Base-by-base conservation (phyloP, 176 grass and related monocot genomes). In the Avena sativa region DNA sequence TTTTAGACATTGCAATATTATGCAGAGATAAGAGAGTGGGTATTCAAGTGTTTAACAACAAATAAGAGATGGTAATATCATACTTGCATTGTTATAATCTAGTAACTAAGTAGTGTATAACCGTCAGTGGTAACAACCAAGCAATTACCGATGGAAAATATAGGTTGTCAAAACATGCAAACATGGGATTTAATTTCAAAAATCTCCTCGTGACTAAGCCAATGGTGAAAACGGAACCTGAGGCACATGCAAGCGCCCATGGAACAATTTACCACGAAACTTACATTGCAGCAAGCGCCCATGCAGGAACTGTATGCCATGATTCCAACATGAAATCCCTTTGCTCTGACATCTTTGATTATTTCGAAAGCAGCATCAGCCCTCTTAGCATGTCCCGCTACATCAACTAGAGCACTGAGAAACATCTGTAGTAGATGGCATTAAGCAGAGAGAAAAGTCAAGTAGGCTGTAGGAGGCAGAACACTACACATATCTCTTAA, bases 241-340 rank as follows among this genome's bases (percentile, higher is more conserved):
- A 34, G 32, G 32, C 32, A 34, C 64, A 67, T 67, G 28, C 64
- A 67, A 14, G 62, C 25, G 64, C 32, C 20, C 66, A 63, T 66
- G 21, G 49, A 83, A 67, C 74, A 87, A 25, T 74, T 79, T 74
- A 43, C 76, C 66, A 8, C 59, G 28, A 17, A 77, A 84, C 88
- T 86, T 95, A 98, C 96, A 92, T 98, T 98, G 89, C 96, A 95
- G 87, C 96, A 98, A 88, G 93, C 96, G 12, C 96, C 96, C 96
- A 98, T 98, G 62, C 95, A 90, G 17, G 96, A 98, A 87, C 92
- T 92, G 87, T 95, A 95, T 89, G 92, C 87, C 68, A 95, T 89
- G 57, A 79, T 88, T 83, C 96, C 93, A 86, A 98, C 75, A 72
- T 79, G 83, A 71, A 92, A 88, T 83, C 90, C 96, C 90, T 94